Evolutionary conservation across 495 filamentous ascomycete genomes (phyloP).

Genomic region (Lichina pygmaea): DNA sequence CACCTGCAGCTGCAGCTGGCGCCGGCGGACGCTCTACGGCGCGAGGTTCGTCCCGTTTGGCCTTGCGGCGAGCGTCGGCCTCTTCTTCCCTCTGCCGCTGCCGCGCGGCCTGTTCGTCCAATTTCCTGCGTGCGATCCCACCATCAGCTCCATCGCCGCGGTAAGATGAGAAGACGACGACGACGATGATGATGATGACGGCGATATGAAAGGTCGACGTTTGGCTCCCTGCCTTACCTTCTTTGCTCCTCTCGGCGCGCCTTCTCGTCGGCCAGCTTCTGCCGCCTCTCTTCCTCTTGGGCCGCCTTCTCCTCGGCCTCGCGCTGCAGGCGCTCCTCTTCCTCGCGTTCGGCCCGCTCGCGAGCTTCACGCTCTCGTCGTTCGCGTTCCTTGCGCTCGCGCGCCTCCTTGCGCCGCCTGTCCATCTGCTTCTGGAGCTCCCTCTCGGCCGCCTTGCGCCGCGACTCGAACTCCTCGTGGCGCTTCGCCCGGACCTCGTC

Average conservation of each 20-base stretch:
- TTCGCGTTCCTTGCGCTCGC: slow-evolving; percentile 46
- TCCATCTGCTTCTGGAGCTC: slow-evolving; percentile 78
- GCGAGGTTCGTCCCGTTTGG: slow-evolving; percentile 9
- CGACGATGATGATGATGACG: too few relatives aligned
- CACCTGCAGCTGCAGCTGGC: slow-evolving; percentile 2
- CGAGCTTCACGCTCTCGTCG: slow-evolving; percentile 57
- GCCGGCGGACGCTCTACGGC: slow-evolving; percentile 3
- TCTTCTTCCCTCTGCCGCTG: slow-evolving; percentile 46
- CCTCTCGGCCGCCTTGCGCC: slow-evolving; percentile 62
- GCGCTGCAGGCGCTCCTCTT: slow-evolving; percentile 48
- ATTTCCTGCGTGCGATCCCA: slow-evolving; percentile 17
- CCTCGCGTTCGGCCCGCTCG: slow-evolving; percentile 47
- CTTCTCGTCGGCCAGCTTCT: slow-evolving; percentile 41
- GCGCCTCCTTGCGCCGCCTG: slow-evolving; percentile 56
- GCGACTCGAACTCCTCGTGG: slow-evolving; percentile 85
- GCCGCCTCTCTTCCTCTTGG: slow-evolving; percentile 42
- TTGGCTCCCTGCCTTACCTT: slow-evolving; percentile 33
- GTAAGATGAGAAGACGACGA: neutral
- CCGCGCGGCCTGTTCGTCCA: slow-evolving; percentile 33
- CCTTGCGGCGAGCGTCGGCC: slow-evolving; percentile 29
- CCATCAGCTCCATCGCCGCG: neutral
- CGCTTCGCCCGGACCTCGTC: slow-evolving; percentile 56
- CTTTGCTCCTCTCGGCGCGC: slow-evolving; percentile 62
- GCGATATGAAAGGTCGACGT: too few relatives aligned
- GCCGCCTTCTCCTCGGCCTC: slow-evolving; percentile 63